A percentile compares a stretch with the other conserved stretches of the same genome.
Evolutionary conservation across 441 rosid genomes (phyloP).

Genomic region (Brassica balearica): DNA sequence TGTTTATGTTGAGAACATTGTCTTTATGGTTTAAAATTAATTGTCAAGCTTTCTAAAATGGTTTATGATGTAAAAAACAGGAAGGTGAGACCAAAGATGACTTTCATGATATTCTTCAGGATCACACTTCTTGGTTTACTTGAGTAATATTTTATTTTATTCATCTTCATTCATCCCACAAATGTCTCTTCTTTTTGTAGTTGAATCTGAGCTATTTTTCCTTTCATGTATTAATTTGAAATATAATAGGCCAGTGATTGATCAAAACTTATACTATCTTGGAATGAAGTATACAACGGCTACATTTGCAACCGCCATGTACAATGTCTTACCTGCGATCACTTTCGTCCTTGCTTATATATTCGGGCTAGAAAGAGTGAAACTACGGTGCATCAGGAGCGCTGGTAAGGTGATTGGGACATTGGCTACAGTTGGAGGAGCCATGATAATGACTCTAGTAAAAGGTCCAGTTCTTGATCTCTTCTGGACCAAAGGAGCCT

Average conservation of each 20-base stretch:
- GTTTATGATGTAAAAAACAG: constrained; percentile 48
- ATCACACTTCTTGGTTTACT: constrained; percentile 66
- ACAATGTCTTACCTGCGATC: constrained; percentile 84
- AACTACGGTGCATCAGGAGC: constrained; percentile 56
- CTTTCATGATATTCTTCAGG: constrained; percentile 66
- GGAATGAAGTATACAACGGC: constrained; percentile 93
- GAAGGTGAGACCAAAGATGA: constrained; percentile 90
- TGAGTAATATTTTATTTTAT: constrained; percentile 59
- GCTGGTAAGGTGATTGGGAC: constrained; percentile 78
- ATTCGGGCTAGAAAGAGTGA: constrained; percentile 80
- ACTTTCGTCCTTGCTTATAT: constrained; percentile 82
- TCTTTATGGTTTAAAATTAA: neutral
- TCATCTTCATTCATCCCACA: neutral
- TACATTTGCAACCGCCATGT: constrained; percentile 86
- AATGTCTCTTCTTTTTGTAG: neutral
- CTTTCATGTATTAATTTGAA: neutral
- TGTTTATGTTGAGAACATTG: constrained; percentile 3
- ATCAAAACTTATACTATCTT: constrained; percentile 78
- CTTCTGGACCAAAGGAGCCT: constrained; percentile 59
- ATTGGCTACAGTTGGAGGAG: constrained; percentile 81
- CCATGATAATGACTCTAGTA: constrained; percentile 86
- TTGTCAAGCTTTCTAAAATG: constrained; percentile 12
- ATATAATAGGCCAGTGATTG: constrained; percentile 82
- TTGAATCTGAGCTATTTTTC: neutral
- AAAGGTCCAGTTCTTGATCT: constrained; percentile 71